These are phyloP conservation scores for Fusarium cicatricum DNA, from an alignment of 2,329 filamentous ascomycete genomes.

Conservation along the genomic window DNA sequence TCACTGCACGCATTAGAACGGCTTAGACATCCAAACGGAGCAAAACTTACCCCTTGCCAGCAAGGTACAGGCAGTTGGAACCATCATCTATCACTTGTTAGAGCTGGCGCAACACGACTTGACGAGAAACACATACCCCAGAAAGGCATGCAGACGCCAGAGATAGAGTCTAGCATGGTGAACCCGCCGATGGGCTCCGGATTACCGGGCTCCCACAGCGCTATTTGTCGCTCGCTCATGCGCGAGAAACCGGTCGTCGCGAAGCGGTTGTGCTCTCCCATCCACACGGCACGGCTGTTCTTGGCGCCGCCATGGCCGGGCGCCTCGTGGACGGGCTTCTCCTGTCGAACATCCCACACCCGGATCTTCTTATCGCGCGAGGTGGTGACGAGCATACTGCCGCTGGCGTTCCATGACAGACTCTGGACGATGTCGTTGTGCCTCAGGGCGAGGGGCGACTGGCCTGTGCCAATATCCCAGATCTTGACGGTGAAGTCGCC, in stretches of 20 bases:
- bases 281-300: constrained; percentile 96
- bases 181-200: constrained; percentile 91
- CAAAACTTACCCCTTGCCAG: constrained; percentile 87
- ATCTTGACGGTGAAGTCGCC: constrained; percentile 95
- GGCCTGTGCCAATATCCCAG: constrained; percentile 88
- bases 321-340: constrained; percentile 84
- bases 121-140: constrained; percentile 70
- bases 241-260: constrained; percentile 97
- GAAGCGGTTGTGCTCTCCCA: constrained; percentile 95
- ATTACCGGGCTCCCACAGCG: constrained; percentile 90
- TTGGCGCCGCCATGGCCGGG: constrained; percentile 91
- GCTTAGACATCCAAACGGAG: background rate
- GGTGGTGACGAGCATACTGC: constrained; percentile 86
- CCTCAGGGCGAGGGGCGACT: constrained; percentile 78
- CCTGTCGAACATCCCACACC: constrained; percentile 96
- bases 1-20: constrained; percentile 66
- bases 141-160: constrained; percentile 98
- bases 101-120: constrained; percentile 3
- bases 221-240: constrained; percentile 98
- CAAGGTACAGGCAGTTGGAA: constrained; percentile 93
- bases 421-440: constrained; percentile 94
- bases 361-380: constrained; percentile 98
- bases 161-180: constrained; percentile 90
- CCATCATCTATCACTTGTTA: constrained; percentile 73
- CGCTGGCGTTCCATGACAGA: constrained; percentile 92